Evolutionary conservation across 176 grass and related monocot species (phyloP).

Genomic region (Raddia distichophylla): DNA sequence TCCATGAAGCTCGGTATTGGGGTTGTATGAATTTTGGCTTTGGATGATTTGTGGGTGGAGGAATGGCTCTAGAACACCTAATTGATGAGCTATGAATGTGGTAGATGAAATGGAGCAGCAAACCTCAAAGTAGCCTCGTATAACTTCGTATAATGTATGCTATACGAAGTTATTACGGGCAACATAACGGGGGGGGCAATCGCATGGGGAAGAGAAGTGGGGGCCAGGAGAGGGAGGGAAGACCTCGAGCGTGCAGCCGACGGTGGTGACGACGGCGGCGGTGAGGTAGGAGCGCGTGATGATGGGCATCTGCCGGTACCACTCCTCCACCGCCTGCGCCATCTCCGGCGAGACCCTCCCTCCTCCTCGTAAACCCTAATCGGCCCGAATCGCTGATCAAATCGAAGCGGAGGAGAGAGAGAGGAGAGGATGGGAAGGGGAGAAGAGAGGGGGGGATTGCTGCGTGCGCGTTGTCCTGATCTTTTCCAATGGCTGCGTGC

Average conservation of each 20-base stretch:
- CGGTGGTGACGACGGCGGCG: constrained; percentile 86
- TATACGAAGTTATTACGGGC: too few species aligned
- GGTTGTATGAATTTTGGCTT: too few species aligned
- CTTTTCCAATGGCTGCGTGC: background rate
- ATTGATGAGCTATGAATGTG: too few species aligned
- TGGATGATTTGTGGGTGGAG: too few species aligned
- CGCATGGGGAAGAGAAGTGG: background rate
- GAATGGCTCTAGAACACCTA: too few species aligned
- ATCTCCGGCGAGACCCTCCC: constrained; percentile 50
- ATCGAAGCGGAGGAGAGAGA: constrained; percentile 27
- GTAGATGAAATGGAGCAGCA: too few species aligned
- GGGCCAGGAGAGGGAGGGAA: background rate
- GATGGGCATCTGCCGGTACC: constrained; percentile 99
- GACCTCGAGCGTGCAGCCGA: constrained; percentile 97
- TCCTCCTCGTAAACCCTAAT: background rate
- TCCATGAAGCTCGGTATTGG: too few species aligned
- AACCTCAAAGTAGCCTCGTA: too few species aligned
- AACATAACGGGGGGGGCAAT: constrained; percentile 5
- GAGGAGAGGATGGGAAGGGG: background rate
- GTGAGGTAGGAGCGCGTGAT: constrained; percentile 99
- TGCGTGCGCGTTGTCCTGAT: constrained; percentile 39
- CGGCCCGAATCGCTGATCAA: background rate
- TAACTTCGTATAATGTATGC: too few species aligned
- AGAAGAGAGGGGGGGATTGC: background rate
- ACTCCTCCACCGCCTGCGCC: constrained; percentile 98